Conservation (phyloP, 176 grass and related monocot species). For the Poa pratensis region DNA sequence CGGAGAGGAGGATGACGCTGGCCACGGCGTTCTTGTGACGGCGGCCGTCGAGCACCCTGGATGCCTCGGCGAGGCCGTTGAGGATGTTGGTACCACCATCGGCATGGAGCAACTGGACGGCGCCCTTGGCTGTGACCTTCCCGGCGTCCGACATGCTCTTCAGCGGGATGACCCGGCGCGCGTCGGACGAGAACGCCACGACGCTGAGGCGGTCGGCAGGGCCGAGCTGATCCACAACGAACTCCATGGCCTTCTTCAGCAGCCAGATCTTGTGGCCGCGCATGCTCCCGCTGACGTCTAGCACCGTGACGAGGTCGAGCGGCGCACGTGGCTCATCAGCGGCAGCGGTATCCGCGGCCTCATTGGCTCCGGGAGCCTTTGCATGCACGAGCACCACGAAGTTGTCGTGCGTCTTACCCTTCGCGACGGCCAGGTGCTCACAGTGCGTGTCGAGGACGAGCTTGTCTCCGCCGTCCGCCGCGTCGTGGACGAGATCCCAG, state of each 20-base stretch:
- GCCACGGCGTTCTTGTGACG: background rate
- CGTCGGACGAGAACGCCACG: too few species aligned
- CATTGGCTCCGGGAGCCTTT: constrained; percentile 21
- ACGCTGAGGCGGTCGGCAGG: constrained; percentile 70
- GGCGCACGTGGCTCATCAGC: constrained; percentile 25
- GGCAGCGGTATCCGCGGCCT: background rate
- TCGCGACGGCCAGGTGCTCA: constrained; percentile 37
- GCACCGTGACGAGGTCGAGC: constrained; percentile 54
- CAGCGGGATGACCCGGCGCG: too few species aligned
- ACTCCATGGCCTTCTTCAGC: constrained; percentile 82
- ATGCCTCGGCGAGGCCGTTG: constrained; percentile 36
- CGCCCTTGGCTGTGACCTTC: background rate
- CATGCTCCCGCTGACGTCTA: constrained; percentile 64
- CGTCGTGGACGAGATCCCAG: background rate
- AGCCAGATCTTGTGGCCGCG: constrained; percentile 47
- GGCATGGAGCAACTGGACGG: background rate
- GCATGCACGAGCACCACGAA: constrained; percentile 45
- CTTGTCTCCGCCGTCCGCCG: background rate
- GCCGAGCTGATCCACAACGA: constrained; percentile 79
- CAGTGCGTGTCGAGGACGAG: constrained; percentile 46
- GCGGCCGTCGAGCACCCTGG: constrained; percentile 40
- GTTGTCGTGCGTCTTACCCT: constrained; percentile 27
- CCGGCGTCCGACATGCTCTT: background rate
- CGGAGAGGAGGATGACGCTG: constrained; percentile 49
- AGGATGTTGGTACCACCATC: constrained; percentile 47